Conservation (phyloP, 2,329 filamentous ascomycete genomes). For the Pseudonectria buxi region DNA sequence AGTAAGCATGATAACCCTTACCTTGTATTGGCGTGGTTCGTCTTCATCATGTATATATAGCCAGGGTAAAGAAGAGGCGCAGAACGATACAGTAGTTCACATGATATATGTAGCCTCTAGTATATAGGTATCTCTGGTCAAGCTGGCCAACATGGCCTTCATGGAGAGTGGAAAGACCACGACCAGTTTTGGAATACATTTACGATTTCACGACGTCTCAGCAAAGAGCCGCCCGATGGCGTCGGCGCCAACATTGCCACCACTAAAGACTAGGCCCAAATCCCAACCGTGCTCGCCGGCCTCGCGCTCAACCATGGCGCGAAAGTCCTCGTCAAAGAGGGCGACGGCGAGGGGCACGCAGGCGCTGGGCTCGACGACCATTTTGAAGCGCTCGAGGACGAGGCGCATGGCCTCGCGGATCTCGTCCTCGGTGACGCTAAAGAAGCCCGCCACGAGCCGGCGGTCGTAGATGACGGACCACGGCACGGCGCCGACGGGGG, state of each 20-base stretch:
- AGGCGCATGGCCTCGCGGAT: constrained; percentile 71
- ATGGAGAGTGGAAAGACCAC: too few relatives aligned
- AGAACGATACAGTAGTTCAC: too few relatives aligned
- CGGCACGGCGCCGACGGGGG: constrained; percentile 68
- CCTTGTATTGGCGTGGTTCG: too few relatives aligned
- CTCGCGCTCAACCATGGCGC: constrained; percentile 61
- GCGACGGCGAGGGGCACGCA: constrained; percentile 79
- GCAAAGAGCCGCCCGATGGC: constrained; percentile 45
- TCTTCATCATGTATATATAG: too few relatives aligned
- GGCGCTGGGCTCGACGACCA: constrained; percentile 82
- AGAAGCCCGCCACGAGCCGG: constrained; percentile 62
- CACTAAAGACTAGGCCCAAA: constrained; percentile 53
- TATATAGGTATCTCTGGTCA: too few relatives aligned
- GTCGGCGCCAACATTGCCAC: constrained; percentile 53
- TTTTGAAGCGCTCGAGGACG: constrained; percentile 81
- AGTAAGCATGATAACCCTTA: too few relatives aligned
- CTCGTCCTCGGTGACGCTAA: constrained; percentile 71
- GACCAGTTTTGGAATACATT: constrained; percentile 1
- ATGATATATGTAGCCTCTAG: neutral
- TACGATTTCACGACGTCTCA: constrained; percentile 6
- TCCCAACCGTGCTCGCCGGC: constrained; percentile 70
- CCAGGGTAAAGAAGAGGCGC: too few relatives aligned
- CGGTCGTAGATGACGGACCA: constrained; percentile 72
- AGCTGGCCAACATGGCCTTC: neutral
- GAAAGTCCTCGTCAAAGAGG: constrained; percentile 80